Evolutionary conservation across 345 rosid species (phyloP).

Genomic region (Crucihimalaya himalaica): DNA sequence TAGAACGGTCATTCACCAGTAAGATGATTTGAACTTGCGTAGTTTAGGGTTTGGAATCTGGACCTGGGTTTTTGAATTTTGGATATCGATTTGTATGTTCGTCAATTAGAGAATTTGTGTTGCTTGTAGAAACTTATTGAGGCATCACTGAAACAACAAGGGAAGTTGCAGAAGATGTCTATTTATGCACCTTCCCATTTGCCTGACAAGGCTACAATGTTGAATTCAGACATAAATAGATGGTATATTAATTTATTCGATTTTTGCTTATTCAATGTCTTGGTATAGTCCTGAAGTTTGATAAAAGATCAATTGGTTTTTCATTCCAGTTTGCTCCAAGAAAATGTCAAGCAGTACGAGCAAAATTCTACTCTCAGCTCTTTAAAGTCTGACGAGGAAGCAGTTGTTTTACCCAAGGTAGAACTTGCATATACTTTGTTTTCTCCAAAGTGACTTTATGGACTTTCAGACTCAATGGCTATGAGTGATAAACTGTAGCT

Average conservation of each 20-base stretch:
- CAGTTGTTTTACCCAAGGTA: slow-evolving; percentile 65
- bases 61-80: background rate
- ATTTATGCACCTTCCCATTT: slow-evolving; percentile 51
- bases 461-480: background rate
- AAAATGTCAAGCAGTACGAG: slow-evolving; percentile 44
- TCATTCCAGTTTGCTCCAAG: slow-evolving; percentile 50
- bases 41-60: background rate
- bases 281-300: background rate
- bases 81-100: background rate
- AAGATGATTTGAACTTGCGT: background rate
- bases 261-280: background rate
- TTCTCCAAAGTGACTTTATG: background rate
- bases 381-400: slow-evolving; percentile 52
- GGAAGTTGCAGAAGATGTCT: slow-evolving; percentile 68
- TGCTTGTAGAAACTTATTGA: slow-evolving; percentile 69
- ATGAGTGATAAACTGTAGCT: background rate
- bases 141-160: slow-evolving; percentile 71
- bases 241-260: slow-evolving; percentile 41
- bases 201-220: slow-evolving; percentile 47
- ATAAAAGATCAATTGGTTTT: slow-evolving; percentile 17
- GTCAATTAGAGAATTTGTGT: background rate
- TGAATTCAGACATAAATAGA: slow-evolving; percentile 50
- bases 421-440: background rate
- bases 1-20: background rate
- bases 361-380: slow-evolving; percentile 32